Evolutionary conservation across 2,329 filamentous ascomycete genomes (phyloP).

Genomic region (Cladophialophora chaetospira): DNA sequence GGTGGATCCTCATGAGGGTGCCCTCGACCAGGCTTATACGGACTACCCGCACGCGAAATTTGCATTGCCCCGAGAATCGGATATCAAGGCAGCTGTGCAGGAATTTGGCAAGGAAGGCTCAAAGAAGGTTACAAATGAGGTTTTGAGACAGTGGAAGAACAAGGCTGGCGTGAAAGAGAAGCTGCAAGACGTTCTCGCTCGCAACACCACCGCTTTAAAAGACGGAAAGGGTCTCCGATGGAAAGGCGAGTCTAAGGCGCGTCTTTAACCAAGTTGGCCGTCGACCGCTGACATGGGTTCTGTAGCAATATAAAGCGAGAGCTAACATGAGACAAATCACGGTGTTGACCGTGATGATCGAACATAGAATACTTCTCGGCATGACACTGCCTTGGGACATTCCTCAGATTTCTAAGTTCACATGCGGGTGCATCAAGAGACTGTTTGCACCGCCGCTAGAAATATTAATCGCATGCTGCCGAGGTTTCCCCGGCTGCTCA

Average conservation of each 20-base stretch:
- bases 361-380: too few relatives aligned
- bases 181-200: constrained; percentile 66
- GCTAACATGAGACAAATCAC: too few relatives aligned
- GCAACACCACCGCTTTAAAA: constrained; percentile 57
- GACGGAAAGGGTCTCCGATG: constrained; percentile 42
- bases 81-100: constrained; percentile 50
- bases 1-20: constrained; percentile 49
- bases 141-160: constrained; percentile 60
- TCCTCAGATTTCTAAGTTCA: too few relatives aligned
- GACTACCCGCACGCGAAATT: constrained; percentile 72
- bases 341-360: too few relatives aligned
- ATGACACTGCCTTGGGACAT: too few relatives aligned
- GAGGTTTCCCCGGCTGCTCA: too few relatives aligned
- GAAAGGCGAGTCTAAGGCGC: constrained; percentile 16
- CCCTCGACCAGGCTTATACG: constrained; percentile 57
- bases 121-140: constrained; percentile 63
- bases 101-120: constrained; percentile 50
- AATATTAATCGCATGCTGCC: too few relatives aligned
- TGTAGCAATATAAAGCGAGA: too few relatives aligned
- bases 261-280: too few relatives aligned
- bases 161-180: constrained; percentile 72
- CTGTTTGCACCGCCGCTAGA: too few relatives aligned
- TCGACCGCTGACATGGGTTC: too few relatives aligned
- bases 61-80: constrained; percentile 70
- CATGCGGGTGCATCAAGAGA: too few relatives aligned